Conservation (phyloP, 1,139 yeast species). For the Blastobotrys persicus region DNA sequence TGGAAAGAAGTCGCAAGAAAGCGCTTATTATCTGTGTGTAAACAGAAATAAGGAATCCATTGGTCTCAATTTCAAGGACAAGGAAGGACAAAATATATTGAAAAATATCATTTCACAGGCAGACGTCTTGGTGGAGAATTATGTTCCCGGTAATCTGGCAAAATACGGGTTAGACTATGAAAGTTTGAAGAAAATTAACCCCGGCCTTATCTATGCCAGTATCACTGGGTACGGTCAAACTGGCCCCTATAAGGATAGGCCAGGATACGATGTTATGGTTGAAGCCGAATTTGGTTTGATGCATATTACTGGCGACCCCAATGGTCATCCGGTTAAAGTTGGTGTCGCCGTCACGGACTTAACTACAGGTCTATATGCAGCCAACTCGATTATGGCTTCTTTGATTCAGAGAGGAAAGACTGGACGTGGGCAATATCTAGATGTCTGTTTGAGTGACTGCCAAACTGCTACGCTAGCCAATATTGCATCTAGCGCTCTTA, state of each 20-base stretch:
- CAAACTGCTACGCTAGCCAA: conserved; percentile 43
- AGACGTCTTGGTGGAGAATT: conserved; percentile 45
- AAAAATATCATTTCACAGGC: conserved; percentile 34
- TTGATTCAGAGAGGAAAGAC: conserved; percentile 39
- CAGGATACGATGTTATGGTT: conserved; percentile 47
- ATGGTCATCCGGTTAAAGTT: conserved; percentile 44
- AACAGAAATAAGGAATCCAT: conserved; percentile 42
- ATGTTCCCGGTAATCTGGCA: conserved; percentile 41
- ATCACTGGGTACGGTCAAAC: conserved; percentile 44
- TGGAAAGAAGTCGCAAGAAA: conserved; percentile 29
- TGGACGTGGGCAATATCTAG: conserved; percentile 41
- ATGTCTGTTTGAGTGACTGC: conserved; percentile 41
- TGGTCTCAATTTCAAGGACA: conserved; percentile 40
- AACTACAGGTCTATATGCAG: conserved; percentile 43
- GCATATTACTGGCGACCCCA: conserved; percentile 46
- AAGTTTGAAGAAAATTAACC: conserved; percentile 31
- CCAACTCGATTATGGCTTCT: conserved; percentile 42
- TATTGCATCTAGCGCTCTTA: conserved; percentile 41
- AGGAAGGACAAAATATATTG: conserved; percentile 37
- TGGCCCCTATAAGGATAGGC: conserved; percentile 39
- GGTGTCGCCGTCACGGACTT: conserved; percentile 47
- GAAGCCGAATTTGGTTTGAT: conserved; percentile 47
- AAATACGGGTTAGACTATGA: conserved; percentile 40
- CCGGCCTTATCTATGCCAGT: conserved; percentile 39
- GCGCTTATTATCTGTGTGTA: conserved; percentile 42